Evolutionary conservation across 306 rosid genomes (phyloP).

Genomic region (Rosa chinensis): DNA sequence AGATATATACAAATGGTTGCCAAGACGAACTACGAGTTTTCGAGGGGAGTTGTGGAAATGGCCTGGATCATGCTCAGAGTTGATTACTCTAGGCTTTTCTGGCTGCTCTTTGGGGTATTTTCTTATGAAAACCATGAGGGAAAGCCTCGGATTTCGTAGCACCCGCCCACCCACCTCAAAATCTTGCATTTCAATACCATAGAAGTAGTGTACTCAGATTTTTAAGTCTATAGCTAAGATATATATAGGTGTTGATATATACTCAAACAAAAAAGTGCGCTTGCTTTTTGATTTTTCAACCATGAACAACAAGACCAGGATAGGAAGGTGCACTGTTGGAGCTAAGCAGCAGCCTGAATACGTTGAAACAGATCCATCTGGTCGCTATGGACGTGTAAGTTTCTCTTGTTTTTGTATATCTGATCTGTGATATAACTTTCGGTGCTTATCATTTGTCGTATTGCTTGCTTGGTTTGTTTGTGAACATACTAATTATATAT

Average conservation of each 20-base stretch:
- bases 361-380: constrained; percentile 85
- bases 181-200: constrained; percentile 4
- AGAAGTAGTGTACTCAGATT: not conserved
- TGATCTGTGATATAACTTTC: not conserved
- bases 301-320: constrained; percentile 40
- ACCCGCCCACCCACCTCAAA: not conserved
- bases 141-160: constrained; percentile 88
- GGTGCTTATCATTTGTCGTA: not conserved
- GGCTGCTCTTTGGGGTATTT: constrained; percentile 57
- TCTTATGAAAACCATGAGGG: constrained; percentile 74
- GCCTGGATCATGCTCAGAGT: constrained; percentile 56
- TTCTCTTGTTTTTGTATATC: not conserved
- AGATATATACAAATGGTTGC: constrained; percentile 44
- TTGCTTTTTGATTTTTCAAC: constrained; percentile 16
- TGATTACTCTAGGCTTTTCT: constrained; percentile 64
- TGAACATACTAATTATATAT: not conserved
- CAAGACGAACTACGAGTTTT: constrained; percentile 32
- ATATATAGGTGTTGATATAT: not conserved
- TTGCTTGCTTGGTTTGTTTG: not conserved
- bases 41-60: constrained; percentile 53
- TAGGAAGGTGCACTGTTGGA: constrained; percentile 36
- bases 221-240: not conserved
- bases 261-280: not conserved
- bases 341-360: constrained; percentile 42
- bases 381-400: constrained; percentile 88